phyloP scores from a whole-genome alignment of 331 rosid genomes.

The Rosa hybrid region DNA sequence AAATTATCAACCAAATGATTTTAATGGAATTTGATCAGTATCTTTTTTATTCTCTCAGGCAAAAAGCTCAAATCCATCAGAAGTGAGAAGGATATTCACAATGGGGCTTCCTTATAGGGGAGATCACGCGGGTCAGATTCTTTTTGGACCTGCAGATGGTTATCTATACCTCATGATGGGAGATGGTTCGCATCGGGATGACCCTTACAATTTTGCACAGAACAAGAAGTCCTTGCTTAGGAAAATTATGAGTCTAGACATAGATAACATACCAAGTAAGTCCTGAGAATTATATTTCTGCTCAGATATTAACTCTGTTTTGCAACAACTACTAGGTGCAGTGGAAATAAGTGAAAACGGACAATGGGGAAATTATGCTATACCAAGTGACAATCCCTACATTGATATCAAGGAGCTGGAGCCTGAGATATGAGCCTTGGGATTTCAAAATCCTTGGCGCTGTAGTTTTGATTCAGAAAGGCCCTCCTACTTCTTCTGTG shows the following conservation, averaged over 20 bases:
- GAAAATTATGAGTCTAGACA: conserved; percentile 79
- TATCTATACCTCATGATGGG: conserved; percentile 85
- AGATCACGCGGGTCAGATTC: conserved; percentile 82
- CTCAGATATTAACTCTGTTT: neutral
- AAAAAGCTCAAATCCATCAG: conserved; percentile 62
- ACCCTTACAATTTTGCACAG: conserved; percentile 80
- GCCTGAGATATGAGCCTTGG: conserved; percentile 81
- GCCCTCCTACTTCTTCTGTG: conserved; percentile 83
- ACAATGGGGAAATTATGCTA: conserved; percentile 80
- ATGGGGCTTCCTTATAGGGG: conserved; percentile 75
- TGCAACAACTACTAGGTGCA: conserved; percentile 45
- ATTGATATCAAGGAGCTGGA: conserved; percentile 38
- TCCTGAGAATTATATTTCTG: conserved; percentile 5
- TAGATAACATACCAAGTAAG: conserved; percentile 78
- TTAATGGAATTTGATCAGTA: neutral
- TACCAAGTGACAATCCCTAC: conserved; percentile 76
- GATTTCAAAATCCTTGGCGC: conserved; percentile 86
- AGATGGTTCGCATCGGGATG: conserved; percentile 56
- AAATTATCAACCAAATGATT: neutral
- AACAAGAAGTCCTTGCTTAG: conserved; percentile 91
- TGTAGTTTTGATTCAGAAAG: conserved; percentile 89
- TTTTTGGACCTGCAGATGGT: conserved; percentile 79
- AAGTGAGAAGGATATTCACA: conserved; percentile 84
- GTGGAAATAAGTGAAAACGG: conserved; percentile 44
- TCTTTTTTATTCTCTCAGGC: conserved; percentile 33